Percentiles rank a stretch among this genome's conserved stretches.
These are phyloP conservation scores for Glomus cerebriforme DNA, from an alignment of 192 early-diverging fungal genomes.

Conservation along the genomic window DNA sequence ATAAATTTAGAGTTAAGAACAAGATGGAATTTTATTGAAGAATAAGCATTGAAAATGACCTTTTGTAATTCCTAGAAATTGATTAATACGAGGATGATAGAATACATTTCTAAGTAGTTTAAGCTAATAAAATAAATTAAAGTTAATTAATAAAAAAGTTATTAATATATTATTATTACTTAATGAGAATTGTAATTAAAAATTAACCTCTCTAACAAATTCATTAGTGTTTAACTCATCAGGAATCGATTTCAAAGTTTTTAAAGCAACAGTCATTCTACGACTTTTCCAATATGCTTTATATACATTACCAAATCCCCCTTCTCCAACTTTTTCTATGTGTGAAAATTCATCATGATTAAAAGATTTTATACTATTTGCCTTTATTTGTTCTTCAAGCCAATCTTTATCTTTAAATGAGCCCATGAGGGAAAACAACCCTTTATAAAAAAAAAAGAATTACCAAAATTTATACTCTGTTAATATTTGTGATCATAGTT, in stretches of 20 bases:
- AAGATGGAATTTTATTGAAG: background rate
- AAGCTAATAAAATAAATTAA: background rate
- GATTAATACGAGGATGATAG: background rate
- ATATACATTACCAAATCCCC: background rate
- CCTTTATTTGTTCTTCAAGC: background rate
- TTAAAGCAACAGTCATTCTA: background rate
- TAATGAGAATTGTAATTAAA: background rate
- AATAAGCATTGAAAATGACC: background rate
- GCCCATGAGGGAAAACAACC: no score
- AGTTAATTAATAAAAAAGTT: background rate
- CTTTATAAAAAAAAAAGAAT: no score
- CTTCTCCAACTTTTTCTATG: background rate
- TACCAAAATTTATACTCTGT: no score
- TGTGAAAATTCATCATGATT: background rate
- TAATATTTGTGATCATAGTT: no score
- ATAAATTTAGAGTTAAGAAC: background rate
- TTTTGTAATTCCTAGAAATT: background rate
- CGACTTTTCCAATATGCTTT: conserved; percentile 13
- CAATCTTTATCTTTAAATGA: background rate
- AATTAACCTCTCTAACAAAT: background rate
- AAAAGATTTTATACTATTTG: background rate
- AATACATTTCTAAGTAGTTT: background rate
- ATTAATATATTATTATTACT: background rate
- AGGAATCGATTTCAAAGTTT: background rate
- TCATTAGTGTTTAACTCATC: background rate